Percentiles rank a stretch among this genome's conserved stretches.
These are phyloP conservation scores for Aspergillus brunneoviolaceus DNA, from an alignment of 2,329 filamentous ascomycete genomes.

Conservation along the genomic window DNA sequence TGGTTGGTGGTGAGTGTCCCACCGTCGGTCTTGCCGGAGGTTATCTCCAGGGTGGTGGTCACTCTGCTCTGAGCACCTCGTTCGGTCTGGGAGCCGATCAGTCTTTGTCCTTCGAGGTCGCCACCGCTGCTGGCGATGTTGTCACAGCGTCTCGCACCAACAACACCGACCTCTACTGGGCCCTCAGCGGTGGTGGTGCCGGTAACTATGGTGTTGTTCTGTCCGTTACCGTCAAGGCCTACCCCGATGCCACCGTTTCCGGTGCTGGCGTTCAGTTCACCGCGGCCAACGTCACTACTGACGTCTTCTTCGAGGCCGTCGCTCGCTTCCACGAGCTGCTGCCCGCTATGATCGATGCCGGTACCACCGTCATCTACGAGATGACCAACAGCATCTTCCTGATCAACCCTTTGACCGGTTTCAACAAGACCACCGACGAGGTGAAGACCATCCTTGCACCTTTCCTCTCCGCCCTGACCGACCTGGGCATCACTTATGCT, in stretches of 20 bases:
- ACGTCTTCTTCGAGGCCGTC: slow-evolving; percentile 54
- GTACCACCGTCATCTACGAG: slow-evolving; percentile 51
- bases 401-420: slow-evolving; percentile 50
- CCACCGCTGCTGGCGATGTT: slow-evolving; percentile 51
- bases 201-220: slow-evolving; percentile 60
- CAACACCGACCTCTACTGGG: slow-evolving; percentile 63
- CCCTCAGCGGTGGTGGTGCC: slow-evolving; percentile 59
- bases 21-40: slow-evolving; percentile 61
- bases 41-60: slow-evolving; percentile 62
- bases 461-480: slow-evolving; percentile 43
- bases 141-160: slow-evolving; percentile 49
- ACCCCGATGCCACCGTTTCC: slow-evolving; percentile 46
- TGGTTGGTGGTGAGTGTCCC: slow-evolving; percentile 57
- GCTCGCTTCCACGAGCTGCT: slow-evolving; percentile 51
- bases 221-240: slow-evolving; percentile 55
- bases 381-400: slow-evolving; percentile 52
- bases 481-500: slow-evolving; percentile 35
- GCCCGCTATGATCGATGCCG: slow-evolving; percentile 53
- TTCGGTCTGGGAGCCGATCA: slow-evolving; percentile 63
- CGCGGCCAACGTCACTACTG: slow-evolving; percentile 33
- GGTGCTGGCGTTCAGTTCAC: slow-evolving; percentile 49
- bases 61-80: slow-evolving; percentile 53
- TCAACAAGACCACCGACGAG: slow-evolving; percentile 46
- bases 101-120: slow-evolving; percentile 55
- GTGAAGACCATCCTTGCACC: slow-evolving; percentile 48